These are phyloP conservation scores for Calocybe indica DNA, from an alignment of 768 basidiomycete species.

Conservation along the genomic window DNA sequence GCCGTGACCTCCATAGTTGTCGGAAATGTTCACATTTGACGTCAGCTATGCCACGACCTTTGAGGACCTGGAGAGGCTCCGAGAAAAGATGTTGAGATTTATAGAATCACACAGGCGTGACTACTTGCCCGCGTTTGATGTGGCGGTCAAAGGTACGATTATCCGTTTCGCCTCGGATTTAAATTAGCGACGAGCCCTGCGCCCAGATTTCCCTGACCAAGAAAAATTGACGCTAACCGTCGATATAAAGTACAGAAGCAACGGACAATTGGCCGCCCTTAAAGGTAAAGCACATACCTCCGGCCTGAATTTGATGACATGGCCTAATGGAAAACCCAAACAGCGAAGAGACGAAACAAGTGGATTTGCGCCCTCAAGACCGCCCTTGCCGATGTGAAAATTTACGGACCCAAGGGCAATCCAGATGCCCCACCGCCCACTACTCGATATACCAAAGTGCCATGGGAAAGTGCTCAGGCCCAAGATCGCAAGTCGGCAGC, in stretches of 20 bases:
- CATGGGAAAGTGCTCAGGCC: conserved; percentile 56
- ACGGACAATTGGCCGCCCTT: conserved; percentile 73
- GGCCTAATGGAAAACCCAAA: conserved; percentile 3
- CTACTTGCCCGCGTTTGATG: conserved; percentile 71
- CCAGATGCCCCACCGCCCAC: conserved; percentile 50
- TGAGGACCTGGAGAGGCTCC: conserved; percentile 72
- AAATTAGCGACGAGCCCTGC: neutral
- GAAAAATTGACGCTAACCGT: conserved; percentile 69
- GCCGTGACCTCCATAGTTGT: conserved; percentile 38
- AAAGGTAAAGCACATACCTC: conserved; percentile 37
- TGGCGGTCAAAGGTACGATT: conserved; percentile 51
- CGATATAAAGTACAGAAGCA: conserved; percentile 87
- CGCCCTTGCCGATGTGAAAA: conserved; percentile 58
- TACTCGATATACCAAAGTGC: conserved; percentile 61
- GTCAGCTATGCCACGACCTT: conserved; percentile 76
- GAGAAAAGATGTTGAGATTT: conserved; percentile 77
- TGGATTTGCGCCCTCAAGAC: conserved; percentile 87
- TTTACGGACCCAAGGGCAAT: conserved; percentile 62
- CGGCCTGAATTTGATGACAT: neutral
- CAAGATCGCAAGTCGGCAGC: conserved; percentile 29
- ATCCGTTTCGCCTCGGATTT: conserved; percentile 1
- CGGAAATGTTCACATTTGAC: conserved; percentile 77
- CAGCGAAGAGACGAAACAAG: conserved; percentile 80
- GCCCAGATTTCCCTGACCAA: conserved; percentile 71
- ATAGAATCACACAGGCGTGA: conserved; percentile 67